phyloP scores from a whole-genome alignment of 1,139 yeast species.

The Yamadazyma aaseri region DNA sequence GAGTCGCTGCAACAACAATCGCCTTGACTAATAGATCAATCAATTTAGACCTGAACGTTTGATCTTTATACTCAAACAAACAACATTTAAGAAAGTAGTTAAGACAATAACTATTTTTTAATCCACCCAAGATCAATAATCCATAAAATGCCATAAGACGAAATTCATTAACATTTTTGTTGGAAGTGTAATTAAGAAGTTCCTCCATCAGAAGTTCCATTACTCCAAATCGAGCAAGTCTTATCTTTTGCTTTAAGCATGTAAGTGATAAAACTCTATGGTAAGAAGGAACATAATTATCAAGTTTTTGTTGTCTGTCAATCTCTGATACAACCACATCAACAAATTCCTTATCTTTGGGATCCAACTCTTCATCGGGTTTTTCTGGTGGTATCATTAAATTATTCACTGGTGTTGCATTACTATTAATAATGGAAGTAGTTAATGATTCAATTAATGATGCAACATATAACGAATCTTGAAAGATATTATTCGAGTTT shows the following conservation, averaged over 20 bases:
- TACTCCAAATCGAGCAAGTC: slow-evolving; percentile 59
- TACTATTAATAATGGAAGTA: slow-evolving; percentile 26
- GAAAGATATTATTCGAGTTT: slow-evolving; percentile 73
- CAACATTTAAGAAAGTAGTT: slow-evolving; percentile 60
- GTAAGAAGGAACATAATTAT: slow-evolving; percentile 82
- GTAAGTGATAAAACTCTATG: slow-evolving; percentile 57
- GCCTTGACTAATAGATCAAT: slow-evolving; percentile 48
- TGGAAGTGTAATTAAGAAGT: slow-evolving; percentile 50
- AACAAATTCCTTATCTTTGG: slow-evolving; percentile 21
- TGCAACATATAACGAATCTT: slow-evolving; percentile 69
- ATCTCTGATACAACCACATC: slow-evolving; percentile 45
- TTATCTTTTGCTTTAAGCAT: slow-evolving; percentile 58
- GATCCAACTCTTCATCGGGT: slow-evolving; percentile 13
- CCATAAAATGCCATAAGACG: slow-evolving; percentile 72
- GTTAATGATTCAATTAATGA: slow-evolving; percentile 59
- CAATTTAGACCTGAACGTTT: slow-evolving; percentile 51
- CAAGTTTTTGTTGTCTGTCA: slow-evolving; percentile 74
- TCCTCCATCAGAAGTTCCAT: slow-evolving; percentile 51
- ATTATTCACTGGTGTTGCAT: slow-evolving; percentile 10
- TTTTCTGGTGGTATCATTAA: slow-evolving; percentile 13
- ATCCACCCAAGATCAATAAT: slow-evolving; percentile 70
- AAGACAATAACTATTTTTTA: slow-evolving; percentile 60
- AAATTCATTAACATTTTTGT: slow-evolving; percentile 50
- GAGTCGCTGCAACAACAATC: slow-evolving; percentile 67
- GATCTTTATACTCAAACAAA: slow-evolving; percentile 51